Conservation (phyloP, 805 yeast species). For the Saccharomycopsis olivae region DNA sequence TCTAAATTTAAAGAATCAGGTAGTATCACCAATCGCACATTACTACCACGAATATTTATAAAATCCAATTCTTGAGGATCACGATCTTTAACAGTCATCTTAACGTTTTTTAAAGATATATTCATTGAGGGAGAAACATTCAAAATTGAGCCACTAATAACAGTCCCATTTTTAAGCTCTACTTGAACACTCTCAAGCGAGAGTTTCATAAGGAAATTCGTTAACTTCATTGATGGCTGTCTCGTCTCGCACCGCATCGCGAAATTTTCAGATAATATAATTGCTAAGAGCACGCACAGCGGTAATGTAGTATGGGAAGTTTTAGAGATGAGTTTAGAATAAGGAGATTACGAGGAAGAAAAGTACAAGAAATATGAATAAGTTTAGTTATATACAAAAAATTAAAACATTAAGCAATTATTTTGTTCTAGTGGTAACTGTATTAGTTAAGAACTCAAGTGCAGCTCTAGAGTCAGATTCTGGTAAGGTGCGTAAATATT, state of each 20-base stretch:
- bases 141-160: slow-evolving; percentile 58
- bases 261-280: no score
- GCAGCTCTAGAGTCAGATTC: slow-evolving; percentile 87
- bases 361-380: no score
- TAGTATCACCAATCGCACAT: slow-evolving; percentile 54
- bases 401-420: no score
- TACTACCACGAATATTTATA: slow-evolving; percentile 67
- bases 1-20: slow-evolving; percentile 53
- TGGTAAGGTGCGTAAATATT: slow-evolving; percentile 64
- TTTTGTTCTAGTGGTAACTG: slow-evolving; percentile 60
- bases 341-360: no score
- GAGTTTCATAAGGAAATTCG: slow-evolving; percentile 60
- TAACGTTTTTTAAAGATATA: slow-evolving; percentile 56
- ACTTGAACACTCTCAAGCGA: slow-evolving; percentile 67
- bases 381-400: no score
- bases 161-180: slow-evolving; percentile 70
- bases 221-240: slow-evolving; percentile 15
- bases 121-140: slow-evolving; percentile 82
- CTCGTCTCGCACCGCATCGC: no score
- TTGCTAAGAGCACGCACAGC: no score
- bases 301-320: no score
- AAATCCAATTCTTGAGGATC: slow-evolving; percentile 55
- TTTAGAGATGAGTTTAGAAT: no score
- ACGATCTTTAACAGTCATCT: slow-evolving; percentile 55
- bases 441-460: slow-evolving; percentile 70